Base-by-base conservation (phyloP, 129 eudicot genomes). In the Ambrosia trifida region DNA sequence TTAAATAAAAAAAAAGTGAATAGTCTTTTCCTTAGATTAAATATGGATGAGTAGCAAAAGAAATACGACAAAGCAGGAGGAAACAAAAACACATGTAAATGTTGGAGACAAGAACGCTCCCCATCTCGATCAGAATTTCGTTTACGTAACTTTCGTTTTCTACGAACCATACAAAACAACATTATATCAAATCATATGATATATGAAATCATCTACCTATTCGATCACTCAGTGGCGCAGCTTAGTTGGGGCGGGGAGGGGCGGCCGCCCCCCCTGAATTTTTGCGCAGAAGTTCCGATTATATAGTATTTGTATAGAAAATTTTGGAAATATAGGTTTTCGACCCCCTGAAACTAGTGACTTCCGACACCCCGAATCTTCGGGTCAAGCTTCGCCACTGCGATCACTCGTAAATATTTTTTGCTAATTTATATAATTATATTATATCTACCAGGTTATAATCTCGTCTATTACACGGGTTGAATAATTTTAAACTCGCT, bases 61-160 rank as follows among this genome's bases (percentile, higher is more conserved):
- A 59, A 62, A 70, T 33, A 72, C 65, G 74, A 79, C 73, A 72
- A 66, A 52, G 28, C 63, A 8, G 67, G 19, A 41, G 33, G 45
- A 56, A 72, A 19, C 44, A 66, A 45, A 54, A 66, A 47, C 83
- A 79, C 74, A 79, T 73, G 78, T 49, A 32, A 57, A 47, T 72
- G 78, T 79, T 64, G 74, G 78, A 79, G 83, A 72, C 69, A 72
- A 65, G 83, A 58, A 79, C 78, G 78, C 78, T 73, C 78, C 78
- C 51, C 64, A 52, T 76, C 69, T 72, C 59, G 28, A 51, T 51
- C 70, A 32, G 72, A 70, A 53, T 35, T 69, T 65, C 62, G 68
- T 78, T 72, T 64, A 44, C 18, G 30, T 70, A 59, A 19, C 51
- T 70, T 77, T 77, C 77, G 72, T 70, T 77, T 70, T 77, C 38